A percentile compares a stretch with the other conserved stretches of the same genome.
These are phyloP conservation scores for Meyerozyma athensensis DNA, from an alignment of 1,139 yeast species.

Conservation along the genomic window DNA sequence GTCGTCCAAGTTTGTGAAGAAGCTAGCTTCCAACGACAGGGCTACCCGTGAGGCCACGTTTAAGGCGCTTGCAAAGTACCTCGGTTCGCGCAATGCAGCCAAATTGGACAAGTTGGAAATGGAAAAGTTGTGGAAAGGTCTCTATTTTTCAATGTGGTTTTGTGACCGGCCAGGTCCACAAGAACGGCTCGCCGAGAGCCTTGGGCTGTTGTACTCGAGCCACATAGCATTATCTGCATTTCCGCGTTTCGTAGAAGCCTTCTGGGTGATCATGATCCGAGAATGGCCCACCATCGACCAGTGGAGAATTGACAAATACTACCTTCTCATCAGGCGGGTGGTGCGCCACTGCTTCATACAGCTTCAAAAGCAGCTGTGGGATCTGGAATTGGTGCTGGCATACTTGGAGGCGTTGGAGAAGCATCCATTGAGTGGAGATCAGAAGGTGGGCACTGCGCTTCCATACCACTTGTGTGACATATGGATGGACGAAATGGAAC, in stretches of 20 bases:
- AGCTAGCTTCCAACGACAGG: slow-evolving; percentile 78
- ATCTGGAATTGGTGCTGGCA: slow-evolving; percentile 37
- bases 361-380: slow-evolving; percentile 55
- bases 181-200: slow-evolving; percentile 69
- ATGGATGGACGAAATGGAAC: slow-evolving; percentile 77
- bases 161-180: slow-evolving; percentile 92
- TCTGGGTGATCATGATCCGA: slow-evolving; percentile 72
- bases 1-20: slow-evolving; percentile 57
- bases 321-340: slow-evolving; percentile 74
- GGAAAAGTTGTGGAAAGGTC: slow-evolving; percentile 90
- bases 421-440: slow-evolving; percentile 54
- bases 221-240: slow-evolving; percentile 39
- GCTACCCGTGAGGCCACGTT: slow-evolving; percentile 73
- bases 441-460: slow-evolving; percentile 65
- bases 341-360: slow-evolving; percentile 61
- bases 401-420: slow-evolving; percentile 42
- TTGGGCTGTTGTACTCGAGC: slow-evolving; percentile 58
- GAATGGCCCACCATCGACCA: slow-evolving; percentile 88
- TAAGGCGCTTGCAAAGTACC: slow-evolving; percentile 57
- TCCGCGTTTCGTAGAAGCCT: slow-evolving; percentile 60
- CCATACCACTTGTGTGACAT: slow-evolving; percentile 85
- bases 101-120: slow-evolving; percentile 44
- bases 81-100: slow-evolving; percentile 35
- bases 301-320: slow-evolving; percentile 83
- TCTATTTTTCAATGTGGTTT: slow-evolving; percentile 93